Percentiles rank a stretch among this genome's conserved stretches.
Conservation (phyloP, 805 yeast genomes). For the Pichia ethanolica region DNA sequence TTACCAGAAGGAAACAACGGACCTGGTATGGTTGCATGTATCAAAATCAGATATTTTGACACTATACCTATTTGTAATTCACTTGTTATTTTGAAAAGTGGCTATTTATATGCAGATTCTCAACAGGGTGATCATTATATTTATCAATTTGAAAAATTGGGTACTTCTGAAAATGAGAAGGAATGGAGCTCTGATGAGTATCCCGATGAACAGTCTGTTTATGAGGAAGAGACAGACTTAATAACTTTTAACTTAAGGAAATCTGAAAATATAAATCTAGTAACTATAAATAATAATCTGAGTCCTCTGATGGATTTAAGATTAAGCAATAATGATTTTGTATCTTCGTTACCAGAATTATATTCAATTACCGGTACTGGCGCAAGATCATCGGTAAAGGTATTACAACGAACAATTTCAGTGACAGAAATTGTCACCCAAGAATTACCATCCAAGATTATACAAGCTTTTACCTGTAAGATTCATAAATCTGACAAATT, state of each 20-base stretch:
- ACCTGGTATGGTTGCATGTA: conserved; percentile 29
- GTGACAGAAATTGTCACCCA: conserved; percentile 62
- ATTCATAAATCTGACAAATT: conserved; percentile 34
- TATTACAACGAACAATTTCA: conserved; percentile 50
- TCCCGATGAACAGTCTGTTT: conserved; percentile 28
- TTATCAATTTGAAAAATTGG: conserved; percentile 76
- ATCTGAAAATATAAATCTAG: conserved; percentile 51
- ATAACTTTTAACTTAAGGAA: conserved; percentile 26
- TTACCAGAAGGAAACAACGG: conserved; percentile 1
- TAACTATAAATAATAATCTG: conserved; percentile 40
- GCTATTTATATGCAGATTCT: conserved; percentile 63
- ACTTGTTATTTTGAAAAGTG: conserved; percentile 61
- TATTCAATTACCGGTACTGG: conserved; percentile 37
- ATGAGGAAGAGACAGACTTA: conserved; percentile 18
- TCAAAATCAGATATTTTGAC: conserved; percentile 67
- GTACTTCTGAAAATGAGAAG: conserved; percentile 39
- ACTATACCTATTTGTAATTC: conserved; percentile 54
- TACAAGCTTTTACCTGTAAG: conserved; percentile 58
- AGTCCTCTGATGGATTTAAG: conserved; percentile 47
- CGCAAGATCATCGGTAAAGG: conserved; percentile 39
- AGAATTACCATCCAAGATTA: conserved; percentile 62
- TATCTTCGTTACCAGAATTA: conserved; percentile 33
- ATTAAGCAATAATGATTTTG: conserved; percentile 27
- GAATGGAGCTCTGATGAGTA: conserved; percentile 28
- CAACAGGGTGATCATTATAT: conserved; percentile 56